Evolutionary conservation across 2,329 filamentous ascomycete genomes (phyloP).

Genomic region (Cucurbitaria berberidis): DNA sequence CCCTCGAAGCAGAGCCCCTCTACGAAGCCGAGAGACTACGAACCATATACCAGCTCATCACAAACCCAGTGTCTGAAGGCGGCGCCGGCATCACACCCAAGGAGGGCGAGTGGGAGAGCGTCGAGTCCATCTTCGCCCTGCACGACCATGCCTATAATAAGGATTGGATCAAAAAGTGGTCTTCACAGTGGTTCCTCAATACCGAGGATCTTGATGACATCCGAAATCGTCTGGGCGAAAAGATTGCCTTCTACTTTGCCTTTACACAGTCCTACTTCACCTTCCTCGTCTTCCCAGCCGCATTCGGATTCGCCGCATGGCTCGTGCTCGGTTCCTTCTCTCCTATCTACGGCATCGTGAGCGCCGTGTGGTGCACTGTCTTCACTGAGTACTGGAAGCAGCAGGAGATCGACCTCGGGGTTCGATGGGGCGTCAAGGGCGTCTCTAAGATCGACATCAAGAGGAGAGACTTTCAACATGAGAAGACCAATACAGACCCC

Average conservation of each 20-base stretch:
- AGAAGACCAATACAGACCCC: conserved; percentile 76
- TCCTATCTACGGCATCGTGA: conserved; percentile 76
- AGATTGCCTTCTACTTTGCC: conserved; percentile 92
- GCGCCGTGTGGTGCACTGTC: conserved; percentile 81
- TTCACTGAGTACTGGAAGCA: conserved; percentile 98
- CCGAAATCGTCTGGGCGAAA: conserved; percentile 57
- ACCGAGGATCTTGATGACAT: conserved; percentile 59
- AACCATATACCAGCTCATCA: conserved; percentile 79
- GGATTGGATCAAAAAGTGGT: conserved; percentile 61
- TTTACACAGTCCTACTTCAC: conserved; percentile 91
- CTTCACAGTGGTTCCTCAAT: conserved; percentile 53
- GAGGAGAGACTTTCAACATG: conserved; percentile 78
- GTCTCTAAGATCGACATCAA: conserved; percentile 82
- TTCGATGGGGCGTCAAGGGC: conserved; percentile 87
- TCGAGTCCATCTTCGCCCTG: conserved; percentile 57
- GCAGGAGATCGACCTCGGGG: conserved; percentile 82
- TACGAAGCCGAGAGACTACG: conserved; percentile 88
- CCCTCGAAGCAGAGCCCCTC: conserved; percentile 75
- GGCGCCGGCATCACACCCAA: conserved; percentile 59
- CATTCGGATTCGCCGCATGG: conserved; percentile 78
- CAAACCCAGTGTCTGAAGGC: conserved; percentile 55
- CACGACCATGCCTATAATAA: conserved; percentile 61
- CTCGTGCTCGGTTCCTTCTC: conserved; percentile 85
- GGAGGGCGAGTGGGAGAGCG: conserved; percentile 57
- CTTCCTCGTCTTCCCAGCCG: conserved; percentile 82